Evolutionary conservation across 2,329 filamentous ascomycete species (phyloP).

Genomic region (Talaromyces sp.): DNA sequence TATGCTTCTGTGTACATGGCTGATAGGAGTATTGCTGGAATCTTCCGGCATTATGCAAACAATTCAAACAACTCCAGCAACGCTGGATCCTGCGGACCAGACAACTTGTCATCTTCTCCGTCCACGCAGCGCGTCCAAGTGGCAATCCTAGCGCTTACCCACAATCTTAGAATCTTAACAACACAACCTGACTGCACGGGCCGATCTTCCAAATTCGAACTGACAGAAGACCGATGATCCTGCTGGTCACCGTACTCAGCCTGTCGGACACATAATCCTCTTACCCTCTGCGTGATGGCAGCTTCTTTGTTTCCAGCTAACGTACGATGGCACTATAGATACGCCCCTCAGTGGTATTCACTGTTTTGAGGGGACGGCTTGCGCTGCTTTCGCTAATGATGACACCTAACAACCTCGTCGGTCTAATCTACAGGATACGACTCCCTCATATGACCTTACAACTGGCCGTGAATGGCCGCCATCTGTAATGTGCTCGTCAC

Average conservation of each 20-base stretch:
- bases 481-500: too few species aligned
- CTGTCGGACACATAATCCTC: background rate
- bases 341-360: conserved; percentile 3
- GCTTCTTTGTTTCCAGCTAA: conserved; percentile 2
- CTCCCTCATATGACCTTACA: conserved; percentile 17
- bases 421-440: conserved; percentile 19
- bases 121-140: conserved; percentile 4
- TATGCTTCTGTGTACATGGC: background rate
- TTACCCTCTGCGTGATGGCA: background rate
- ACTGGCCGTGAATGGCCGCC: too few species aligned
- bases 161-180: conserved; percentile 4
- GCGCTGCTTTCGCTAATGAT: conserved; percentile 7
- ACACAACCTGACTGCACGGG: conserved; percentile 1
- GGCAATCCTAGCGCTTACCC: conserved; percentile 9
- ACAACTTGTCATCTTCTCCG: conserved; percentile 6
- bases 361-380: conserved; percentile 4
- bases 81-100: conserved; percentile 6
- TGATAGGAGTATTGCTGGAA: too few species aligned
- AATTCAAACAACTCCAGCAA: conserved; percentile 9
- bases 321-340: conserved; percentile 3
- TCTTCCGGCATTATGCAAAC: conserved; percentile 5
- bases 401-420: conserved; percentile 14
- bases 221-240: conserved; percentile 3
- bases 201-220: conserved; percentile 3
- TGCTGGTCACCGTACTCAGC: conserved; percentile 2